phyloP scores from a whole-genome alignment of 768 basidiomycete species.

The Russula abietina region DNA sequence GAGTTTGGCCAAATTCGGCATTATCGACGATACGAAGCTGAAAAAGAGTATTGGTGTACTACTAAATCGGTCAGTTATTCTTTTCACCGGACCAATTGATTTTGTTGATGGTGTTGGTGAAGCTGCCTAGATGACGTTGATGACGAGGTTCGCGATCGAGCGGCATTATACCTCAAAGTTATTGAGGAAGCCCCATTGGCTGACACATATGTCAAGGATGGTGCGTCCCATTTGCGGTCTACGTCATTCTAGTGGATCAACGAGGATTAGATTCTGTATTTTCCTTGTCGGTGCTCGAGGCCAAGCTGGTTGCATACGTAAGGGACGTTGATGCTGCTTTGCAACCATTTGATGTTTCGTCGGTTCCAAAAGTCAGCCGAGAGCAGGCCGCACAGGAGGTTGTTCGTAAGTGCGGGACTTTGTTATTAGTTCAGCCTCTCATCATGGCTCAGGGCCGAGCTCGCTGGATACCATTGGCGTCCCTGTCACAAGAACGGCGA shows the following conservation, averaged over 20 bases:
- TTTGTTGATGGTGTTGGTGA: slow-evolving; percentile 7
- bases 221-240: slow-evolving; percentile 37
- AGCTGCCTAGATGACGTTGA: slow-evolving; percentile 98
- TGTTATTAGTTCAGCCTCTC: not conserved
- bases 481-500: slow-evolving; percentile 52
- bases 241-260: slow-evolving; percentile 1
- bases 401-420: slow-evolving; percentile 56
- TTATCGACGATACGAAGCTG: slow-evolving; percentile 69
- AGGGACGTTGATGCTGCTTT: slow-evolving; percentile 66
- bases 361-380: slow-evolving; percentile 91
- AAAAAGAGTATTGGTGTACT: slow-evolving; percentile 85
- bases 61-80: slow-evolving; percentile 58
- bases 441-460: slow-evolving; percentile 57
- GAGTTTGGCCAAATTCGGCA: slow-evolving; percentile 93
- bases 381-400: slow-evolving; percentile 85
- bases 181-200: slow-evolving; percentile 76
- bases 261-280: slow-evolving; percentile 75
- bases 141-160: slow-evolving; percentile 97
- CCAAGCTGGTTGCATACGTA: slow-evolving; percentile 90
- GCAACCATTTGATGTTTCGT: slow-evolving; percentile 77
- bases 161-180: slow-evolving; percentile 86
- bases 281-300: slow-evolving; percentile 83
- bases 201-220: slow-evolving; percentile 87
- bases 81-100: slow-evolving; percentile 7
- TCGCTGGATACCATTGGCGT: slow-evolving; percentile 79